Conservation (phyloP, 1,139 yeast genomes). For the Sugiyamaella sp. region DNA sequence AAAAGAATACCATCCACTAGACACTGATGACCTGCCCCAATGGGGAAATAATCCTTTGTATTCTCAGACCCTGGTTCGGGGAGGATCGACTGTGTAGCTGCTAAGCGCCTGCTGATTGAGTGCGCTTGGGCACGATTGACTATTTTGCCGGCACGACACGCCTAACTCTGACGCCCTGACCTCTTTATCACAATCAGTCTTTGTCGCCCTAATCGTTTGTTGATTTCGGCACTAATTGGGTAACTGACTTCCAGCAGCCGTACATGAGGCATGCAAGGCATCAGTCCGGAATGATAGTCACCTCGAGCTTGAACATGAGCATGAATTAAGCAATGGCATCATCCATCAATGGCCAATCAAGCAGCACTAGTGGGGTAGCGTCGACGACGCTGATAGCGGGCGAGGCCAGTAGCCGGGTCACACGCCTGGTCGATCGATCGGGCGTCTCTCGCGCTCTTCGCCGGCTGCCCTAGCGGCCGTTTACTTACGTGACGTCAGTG, state of each 20-base stretch:
- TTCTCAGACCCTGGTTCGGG: conserved; percentile 7
- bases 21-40: not conserved
- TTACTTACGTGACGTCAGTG: no score
- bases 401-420: not conserved
- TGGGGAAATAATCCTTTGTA: conserved; percentile 1
- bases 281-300: conserved; percentile 12
- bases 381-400: not conserved
- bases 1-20: no score
- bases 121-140: not conserved
- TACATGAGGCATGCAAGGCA: conserved; percentile 1
- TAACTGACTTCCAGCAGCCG: conserved; percentile 6
- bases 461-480: no score
- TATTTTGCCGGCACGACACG: not conserved
- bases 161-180: not conserved
- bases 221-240: conserved; percentile 9
- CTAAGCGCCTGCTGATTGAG: conserved; percentile 13
- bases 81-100: not conserved
- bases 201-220: conserved; percentile 7
- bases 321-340: not conserved
- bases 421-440: no score
- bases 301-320: not conserved
- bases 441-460: no score
- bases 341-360: not conserved
- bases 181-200: not conserved
- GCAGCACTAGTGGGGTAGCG: conserved; percentile 1